phyloP scores from a whole-genome alignment of 805 yeast genomes.

The Metschnikowia lochheadii region DNA sequence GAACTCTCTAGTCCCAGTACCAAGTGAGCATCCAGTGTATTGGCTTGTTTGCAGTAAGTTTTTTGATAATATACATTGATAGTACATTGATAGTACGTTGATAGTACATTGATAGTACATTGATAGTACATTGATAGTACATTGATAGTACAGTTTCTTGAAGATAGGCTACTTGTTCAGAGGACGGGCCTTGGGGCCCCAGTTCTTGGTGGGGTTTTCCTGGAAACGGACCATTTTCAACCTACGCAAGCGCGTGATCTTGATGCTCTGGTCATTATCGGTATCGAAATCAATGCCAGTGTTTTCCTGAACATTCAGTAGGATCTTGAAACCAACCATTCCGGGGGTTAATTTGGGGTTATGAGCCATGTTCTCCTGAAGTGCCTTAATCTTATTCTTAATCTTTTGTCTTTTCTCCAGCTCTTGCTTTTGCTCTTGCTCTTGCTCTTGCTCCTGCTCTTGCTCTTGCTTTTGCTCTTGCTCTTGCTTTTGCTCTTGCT shows the following conservation, averaged over 20 bases:
- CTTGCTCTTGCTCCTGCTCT: constrained; percentile 10
- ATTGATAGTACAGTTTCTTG: no score
- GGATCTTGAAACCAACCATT: constrained; percentile 53
- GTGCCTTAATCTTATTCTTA: constrained; percentile 18
- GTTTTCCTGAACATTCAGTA: constrained; percentile 38
- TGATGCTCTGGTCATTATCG: constrained; percentile 52
- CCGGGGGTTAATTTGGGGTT: constrained; percentile 38
- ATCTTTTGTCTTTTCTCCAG: constrained; percentile 13
- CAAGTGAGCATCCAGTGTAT: no score
- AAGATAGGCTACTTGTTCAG: constrained; percentile 7
- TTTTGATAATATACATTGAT: no score
- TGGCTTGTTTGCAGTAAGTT: no score
- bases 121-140: no score
- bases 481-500: constrained; percentile 9
- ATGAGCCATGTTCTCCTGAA: constrained; percentile 30
- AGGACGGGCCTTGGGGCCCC: constrained; percentile 97
- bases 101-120: no score
- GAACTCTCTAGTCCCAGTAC: no score
- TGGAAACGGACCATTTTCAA: constrained; percentile 84
- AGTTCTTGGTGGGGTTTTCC: constrained; percentile 86
- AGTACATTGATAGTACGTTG: no score
- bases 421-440: constrained; percentile 7
- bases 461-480: constrained; percentile 11
- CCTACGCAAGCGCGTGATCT: constrained; percentile 58
- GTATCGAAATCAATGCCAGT: constrained; percentile 54